A percentile compares a stretch with the other conserved stretches of the same genome.
Evolutionary conservation across 495 filamentous ascomycete species (phyloP).

Genomic region (Lophium mytilinum): DNA sequence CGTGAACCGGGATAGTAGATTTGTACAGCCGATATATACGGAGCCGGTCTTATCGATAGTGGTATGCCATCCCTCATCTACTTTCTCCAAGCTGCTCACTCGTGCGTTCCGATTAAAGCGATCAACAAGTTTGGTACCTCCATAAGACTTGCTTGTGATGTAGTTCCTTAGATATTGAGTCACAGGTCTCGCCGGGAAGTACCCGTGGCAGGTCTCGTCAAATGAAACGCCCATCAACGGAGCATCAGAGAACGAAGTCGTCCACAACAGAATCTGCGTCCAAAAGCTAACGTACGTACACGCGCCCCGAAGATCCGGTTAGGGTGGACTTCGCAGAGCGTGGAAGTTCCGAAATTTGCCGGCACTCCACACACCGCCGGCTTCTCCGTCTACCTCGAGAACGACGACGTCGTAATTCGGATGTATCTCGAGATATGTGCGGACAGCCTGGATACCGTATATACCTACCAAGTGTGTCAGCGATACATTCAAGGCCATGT

Average conservation of each 20-base stretch:
- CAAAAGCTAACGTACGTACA: slow-evolving; percentile 36
- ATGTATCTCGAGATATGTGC: slow-evolving; percentile 34
- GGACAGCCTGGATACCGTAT: slow-evolving; percentile 24
- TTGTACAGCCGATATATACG: slow-evolving; percentile 32
- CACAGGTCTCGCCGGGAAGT: slow-evolving; percentile 36
- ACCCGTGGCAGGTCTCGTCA: slow-evolving; percentile 27
- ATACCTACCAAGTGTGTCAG: slow-evolving; percentile 14
- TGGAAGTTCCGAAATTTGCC: slow-evolving; percentile 9
- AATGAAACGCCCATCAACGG: slow-evolving; percentile 27
- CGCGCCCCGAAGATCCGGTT: slow-evolving; percentile 5
- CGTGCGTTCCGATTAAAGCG: slow-evolving; percentile 28
- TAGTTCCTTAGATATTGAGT: slow-evolving; percentile 40
- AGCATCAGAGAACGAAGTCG: slow-evolving; percentile 36
- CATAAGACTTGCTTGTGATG: slow-evolving; percentile 29
- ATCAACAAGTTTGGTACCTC: slow-evolving; percentile 27
- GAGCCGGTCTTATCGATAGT: not conserved
- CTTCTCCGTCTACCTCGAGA: slow-evolving; percentile 25
- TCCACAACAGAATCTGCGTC: slow-evolving; percentile 35
- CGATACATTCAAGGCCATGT: not conserved
- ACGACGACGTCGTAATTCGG: slow-evolving; percentile 28
- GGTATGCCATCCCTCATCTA: slow-evolving; percentile 26
- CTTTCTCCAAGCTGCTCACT: slow-evolving; percentile 30
- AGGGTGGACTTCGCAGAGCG: too few species aligned
- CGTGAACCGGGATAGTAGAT: slow-evolving; percentile 31
- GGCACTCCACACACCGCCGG: slow-evolving; percentile 34